Base-by-base conservation (phyloP, 805 yeast species). In the Schwanniomyces occidentalis region DNA sequence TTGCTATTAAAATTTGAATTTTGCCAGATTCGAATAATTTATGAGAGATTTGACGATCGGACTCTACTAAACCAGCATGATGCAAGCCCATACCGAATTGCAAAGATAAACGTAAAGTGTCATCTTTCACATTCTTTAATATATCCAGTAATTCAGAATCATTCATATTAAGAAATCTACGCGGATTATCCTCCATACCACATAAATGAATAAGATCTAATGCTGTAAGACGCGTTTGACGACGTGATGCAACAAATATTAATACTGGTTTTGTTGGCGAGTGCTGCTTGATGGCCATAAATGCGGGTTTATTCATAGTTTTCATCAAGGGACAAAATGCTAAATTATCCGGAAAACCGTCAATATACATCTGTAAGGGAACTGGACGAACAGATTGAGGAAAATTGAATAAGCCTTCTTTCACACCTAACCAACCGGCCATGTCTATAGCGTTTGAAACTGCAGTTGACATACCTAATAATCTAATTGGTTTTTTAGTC, bases 221-320 rank as follows among this genome's bases (percentile, higher is more conserved):
- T 0, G 95, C 88, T 0, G 95, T 85, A 33, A 85, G 71, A 40
- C 95, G 65, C 0, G 95, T 85, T 58, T 85, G 95, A 40, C 95
- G 68, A 52, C 95, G 73, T 3, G 93, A 84, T 1, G 93, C 88
- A 23, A 85, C 95, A 50, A 85, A 85, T n/a, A 85, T 80, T 46
- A 85, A 69, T 8, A 83, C 91, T 0, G 96, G 95, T 54, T 89
- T 81, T 13, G 65, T 66, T 2, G 96, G 95, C 0, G 96, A 85
- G 55, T 90, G 96, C 44, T 86, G 88, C 52, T 88, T 86, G 44
- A 89, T 89, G 0, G 96, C 95, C 82, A 83, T 77, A 51, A 85
- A 89, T 0, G 95, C 91, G 1, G 97, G 96, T 50, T 74, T 88
- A 69, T 81, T 88, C 93, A 78, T 86, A 15, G 80, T 85, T 65